Conservation (phyloP, 2,329 filamentous ascomycete species). For the Neopestalotiopsis sp. region DNA sequence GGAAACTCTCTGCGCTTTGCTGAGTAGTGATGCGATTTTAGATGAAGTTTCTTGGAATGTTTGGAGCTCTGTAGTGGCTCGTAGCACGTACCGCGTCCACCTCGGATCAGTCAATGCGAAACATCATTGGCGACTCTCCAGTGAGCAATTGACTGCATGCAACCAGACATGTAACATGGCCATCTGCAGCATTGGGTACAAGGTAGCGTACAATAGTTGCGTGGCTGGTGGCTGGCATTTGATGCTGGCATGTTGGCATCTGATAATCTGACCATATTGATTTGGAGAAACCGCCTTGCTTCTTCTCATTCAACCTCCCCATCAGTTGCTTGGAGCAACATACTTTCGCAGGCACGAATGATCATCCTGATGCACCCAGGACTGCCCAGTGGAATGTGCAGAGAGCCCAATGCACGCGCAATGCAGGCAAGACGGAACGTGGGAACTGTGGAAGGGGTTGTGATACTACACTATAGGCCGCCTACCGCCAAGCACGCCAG, state of each 20-base stretch:
- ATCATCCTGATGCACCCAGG: neutral
- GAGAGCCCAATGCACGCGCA: constrained; percentile 1
- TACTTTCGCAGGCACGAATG: neutral
- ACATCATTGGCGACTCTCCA: neutral
- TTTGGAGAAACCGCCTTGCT: neutral
- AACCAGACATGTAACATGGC: neutral
- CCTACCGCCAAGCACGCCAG: constrained; percentile 1
- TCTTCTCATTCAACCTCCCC: neutral
- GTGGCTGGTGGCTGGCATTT: neutral
- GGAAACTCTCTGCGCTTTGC: neutral
- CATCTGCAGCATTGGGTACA: neutral
- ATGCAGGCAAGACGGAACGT: constrained; percentile 1
- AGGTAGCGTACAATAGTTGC: neutral
- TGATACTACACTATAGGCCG: neutral
- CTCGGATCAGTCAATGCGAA: constrained; percentile 3
- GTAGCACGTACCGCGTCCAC: neutral
- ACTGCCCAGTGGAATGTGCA: neutral
- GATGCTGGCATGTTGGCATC: neutral
- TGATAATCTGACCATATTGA: no score
- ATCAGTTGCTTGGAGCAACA: constrained; percentile 1
- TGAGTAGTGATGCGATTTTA: constrained; percentile 4
- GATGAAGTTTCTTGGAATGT: neutral
- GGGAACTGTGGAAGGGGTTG: neutral
- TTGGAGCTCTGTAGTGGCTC: neutral
- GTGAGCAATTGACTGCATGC: neutral